Base-by-base conservation (phyloP, 176 grass and related monocot genomes). In the Dactylis glomerata region DNA sequence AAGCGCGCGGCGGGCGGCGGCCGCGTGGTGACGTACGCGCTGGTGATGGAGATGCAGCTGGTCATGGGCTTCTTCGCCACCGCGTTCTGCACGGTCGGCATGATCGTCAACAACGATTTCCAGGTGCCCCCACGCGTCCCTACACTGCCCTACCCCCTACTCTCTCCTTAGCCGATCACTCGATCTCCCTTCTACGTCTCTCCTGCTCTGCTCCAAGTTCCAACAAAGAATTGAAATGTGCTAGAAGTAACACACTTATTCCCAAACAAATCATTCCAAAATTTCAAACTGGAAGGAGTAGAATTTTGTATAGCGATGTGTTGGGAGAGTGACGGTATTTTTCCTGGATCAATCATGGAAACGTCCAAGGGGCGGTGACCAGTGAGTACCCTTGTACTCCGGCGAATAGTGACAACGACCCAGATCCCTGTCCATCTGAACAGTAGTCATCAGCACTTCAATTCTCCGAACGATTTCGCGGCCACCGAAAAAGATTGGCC, bases 41-140 rank as follows among this genome's bases (percentile, higher is more conserved):
- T 95, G n/a, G 90, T 95, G 10, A 42, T 95, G 54, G 93, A 95
- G 88, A 84, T 92, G 93, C 93, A 95, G 83, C 85, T 95, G 10
- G 82, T 95, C 0, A 95, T 95, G 85, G 90, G 90, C 0, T 80
- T 85, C 87, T 90, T 92, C 58, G 90, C 90, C 78, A 92, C 93
- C 34, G 51, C 82, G 0, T 51, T 92, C 50, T 89, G 90, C 79
- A 86, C 79, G 79, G 58, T 92, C 37, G 90, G 90, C 38, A 89
- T 92, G 90, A 0, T 86, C 86, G 8, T 69, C 67, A 84, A 89
- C 76, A 85, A 85, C 22, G 92, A 94, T 6, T 94, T 92, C 87
- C 89, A 94, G 92, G 92, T 94, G 74, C 78, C 13, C 36, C 9
- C 73, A 61, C 40, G 63, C 61, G 23, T 44, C 5, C 5, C 64